Evolutionary conservation across 2,329 filamentous ascomycete genomes (phyloP).

Genomic region (Colletotrichum orchidophilum): DNA sequence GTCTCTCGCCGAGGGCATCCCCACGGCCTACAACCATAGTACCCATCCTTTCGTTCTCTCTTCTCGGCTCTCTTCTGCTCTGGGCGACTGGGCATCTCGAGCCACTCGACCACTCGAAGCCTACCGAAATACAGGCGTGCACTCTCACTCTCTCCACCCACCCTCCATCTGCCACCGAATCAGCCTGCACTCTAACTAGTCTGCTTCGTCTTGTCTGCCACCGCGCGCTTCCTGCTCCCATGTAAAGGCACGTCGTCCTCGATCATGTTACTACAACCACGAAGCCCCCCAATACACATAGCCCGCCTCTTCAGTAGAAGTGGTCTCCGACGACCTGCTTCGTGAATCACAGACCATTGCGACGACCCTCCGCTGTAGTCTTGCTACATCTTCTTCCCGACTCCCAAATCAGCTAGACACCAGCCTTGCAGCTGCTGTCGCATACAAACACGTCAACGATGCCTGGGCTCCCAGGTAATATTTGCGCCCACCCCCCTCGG

Average conservation of each 20-base stretch:
- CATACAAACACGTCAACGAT: conserved; percentile 50
- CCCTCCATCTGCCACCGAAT: not conserved
- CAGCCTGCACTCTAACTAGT: not conserved
- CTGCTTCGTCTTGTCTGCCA: not conserved
- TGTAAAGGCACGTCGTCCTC: conserved; percentile 42
- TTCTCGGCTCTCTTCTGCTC: not conserved
- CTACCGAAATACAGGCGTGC: not conserved
- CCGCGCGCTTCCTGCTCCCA: conserved; percentile 31
- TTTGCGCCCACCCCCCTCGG: conserved; percentile 7
- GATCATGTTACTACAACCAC: conserved; percentile 54
- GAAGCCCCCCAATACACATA: conserved; percentile 46
- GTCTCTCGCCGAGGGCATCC: not conserved
- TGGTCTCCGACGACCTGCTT: conserved; percentile 41
- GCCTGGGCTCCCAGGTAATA: conserved; percentile 65
- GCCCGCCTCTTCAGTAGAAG: conserved; percentile 48
- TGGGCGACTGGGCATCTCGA: not conserved
- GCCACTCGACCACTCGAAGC: not conserved
- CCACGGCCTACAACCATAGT: not conserved
- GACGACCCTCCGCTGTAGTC: not conserved
- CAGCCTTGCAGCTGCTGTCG: not conserved
- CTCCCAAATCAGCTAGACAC: not conserved
- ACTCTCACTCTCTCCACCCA: not conserved
- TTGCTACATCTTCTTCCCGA: not conserved
- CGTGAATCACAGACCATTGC: conserved; percentile 22
- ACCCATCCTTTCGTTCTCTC: not conserved